Evolutionary conservation across 139 green algal genomes (phyloP), one percentile per base, ranked within the genome.

Genomic region (Trebouxia sp.): DNA sequence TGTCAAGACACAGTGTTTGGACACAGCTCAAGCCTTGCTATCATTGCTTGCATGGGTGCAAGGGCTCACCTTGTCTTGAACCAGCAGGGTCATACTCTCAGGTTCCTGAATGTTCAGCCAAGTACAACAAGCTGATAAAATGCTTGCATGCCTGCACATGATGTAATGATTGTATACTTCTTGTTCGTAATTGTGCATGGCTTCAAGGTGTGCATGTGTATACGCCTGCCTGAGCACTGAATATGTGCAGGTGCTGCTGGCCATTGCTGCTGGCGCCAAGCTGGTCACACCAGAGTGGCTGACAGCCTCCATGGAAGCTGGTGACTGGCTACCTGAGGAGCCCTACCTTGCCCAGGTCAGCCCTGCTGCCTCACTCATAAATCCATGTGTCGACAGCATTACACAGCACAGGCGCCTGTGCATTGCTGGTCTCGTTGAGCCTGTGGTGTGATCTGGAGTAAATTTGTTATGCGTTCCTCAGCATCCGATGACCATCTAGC

Each of bases 201-300:
- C n/a, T n/a, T n/a, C n/a, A n/a, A n/a, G n/a, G n/a, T n/a, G n/a
- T n/a, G n/a, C n/a, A n/a, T n/a, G n/a, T n/a, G n/a, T n/a, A n/a
- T n/a, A n/a, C n/a, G n/a, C n/a, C n/a, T n/a, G n/a, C n/a, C n/a
- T n/a, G n/a, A n/a, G n/a, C n/a, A n/a, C n/a, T n/a, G n/a, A n/a
- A n/a, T n/a, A n/a, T 5, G 28, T 75, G 79, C 67, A 83, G 79
- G 58, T 84, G 22, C 82, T 94, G 78, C 75, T 94, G 77, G 90
- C 85, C 0, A 84, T 95, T 17, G 88, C 90, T 28, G 86, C 86
- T 48, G 91, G 91, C 7, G 90, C 91, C 0, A 62, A 74, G 45
- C 80, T 95, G 74, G 45, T 94, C 15, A 80, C 42, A 24, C 90
- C 91, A 17, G 67, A 85, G 17, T 94, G 90, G 90, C 43, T 94